phyloP scores from a whole-genome alignment of 768 basidiomycete genomes.

The Leccinum boreale region DNA sequence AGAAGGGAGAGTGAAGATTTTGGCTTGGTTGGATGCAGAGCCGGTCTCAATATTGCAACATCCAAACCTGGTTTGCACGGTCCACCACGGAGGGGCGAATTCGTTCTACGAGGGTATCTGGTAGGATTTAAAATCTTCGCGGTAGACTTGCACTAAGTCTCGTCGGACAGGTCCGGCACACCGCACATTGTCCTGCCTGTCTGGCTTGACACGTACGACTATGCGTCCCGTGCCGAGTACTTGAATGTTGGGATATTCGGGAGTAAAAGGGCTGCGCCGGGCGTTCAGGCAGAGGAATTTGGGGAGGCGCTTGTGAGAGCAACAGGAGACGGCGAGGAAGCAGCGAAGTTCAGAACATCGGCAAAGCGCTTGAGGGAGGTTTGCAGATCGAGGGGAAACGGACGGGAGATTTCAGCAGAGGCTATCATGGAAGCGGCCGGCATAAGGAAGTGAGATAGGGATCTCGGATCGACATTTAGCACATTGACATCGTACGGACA shows the following conservation, averaged over 20 bases:
- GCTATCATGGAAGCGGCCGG: not conserved
- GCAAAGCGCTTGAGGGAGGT: constrained; percentile 5
- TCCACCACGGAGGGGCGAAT: constrained; percentile 6
- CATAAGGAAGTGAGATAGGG: not conserved
- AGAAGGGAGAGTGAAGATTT: constrained; percentile 7
- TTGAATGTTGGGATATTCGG: constrained; percentile 9
- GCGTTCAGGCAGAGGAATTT: constrained; percentile 6
- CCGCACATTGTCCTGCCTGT: constrained; percentile 11
- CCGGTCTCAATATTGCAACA: constrained; percentile 11
- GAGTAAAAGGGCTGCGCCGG: not conserved
- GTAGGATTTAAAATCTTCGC: not conserved
- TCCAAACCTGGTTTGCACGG: not conserved
- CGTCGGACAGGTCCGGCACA: constrained; percentile 8
- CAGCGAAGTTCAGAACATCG: not conserved
- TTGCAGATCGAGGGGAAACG: constrained; percentile 5
- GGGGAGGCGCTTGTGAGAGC: constrained; percentile 1
- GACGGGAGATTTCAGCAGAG: not conserved
- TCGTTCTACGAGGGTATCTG: constrained; percentile 5
- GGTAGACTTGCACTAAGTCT: not conserved
- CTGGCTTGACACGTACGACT: constrained; percentile 15
- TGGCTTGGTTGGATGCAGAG: constrained; percentile 12
- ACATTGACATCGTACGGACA: not conserved
- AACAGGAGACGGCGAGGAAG: not conserved
- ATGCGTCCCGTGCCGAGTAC: not conserved
- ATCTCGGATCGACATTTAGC: no score